A percentile compares a stretch with the other conserved stretches of the same genome.
Conservation (phyloP, 2,329 filamentous ascomycete species). For the Botrytis aclada region DNA sequence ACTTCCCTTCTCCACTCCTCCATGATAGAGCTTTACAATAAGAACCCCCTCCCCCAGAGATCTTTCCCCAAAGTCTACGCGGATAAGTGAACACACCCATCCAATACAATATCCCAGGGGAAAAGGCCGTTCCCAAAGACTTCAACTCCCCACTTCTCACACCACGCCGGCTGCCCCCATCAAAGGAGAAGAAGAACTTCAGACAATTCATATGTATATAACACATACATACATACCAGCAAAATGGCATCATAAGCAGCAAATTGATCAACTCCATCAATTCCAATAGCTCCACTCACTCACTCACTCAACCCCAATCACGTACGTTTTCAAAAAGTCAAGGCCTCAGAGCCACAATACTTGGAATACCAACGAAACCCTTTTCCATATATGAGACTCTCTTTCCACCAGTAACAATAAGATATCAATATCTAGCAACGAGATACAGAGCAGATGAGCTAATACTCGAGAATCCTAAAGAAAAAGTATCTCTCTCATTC, state of each 20-base stretch:
- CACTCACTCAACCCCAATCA: not conserved
- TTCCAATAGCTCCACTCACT: too few relatives aligned
- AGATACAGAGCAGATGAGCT: too few relatives aligned
- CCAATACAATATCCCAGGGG: not conserved
- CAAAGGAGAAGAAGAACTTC: not conserved
- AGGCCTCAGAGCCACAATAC: not conserved
- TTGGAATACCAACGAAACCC: fast-evolving
- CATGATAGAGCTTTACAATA: not conserved
- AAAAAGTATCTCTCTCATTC: not conserved
- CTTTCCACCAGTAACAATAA: too few relatives aligned
- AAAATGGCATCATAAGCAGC: too few relatives aligned
- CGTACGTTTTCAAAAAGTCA: not conserved
- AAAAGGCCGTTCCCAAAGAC: too few relatives aligned
- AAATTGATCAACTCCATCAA: too few relatives aligned
- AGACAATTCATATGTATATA: fast-evolving
- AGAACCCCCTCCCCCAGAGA: not conserved
- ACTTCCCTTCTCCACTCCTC: fast-evolving
- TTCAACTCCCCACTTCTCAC: not conserved
- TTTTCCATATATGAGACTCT: not conserved
- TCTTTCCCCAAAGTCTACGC: not conserved
- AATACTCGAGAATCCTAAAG: not conserved
- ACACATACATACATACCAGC: too few relatives aligned
- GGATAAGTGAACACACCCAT: not conserved
- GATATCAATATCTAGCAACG: not conserved
- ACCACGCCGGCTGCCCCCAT: not conserved